A percentile compares a stretch with the other conserved stretches of the same genome.
Conservation (phyloP, 2,329 filamentous ascomycete species). For the Fusarium sp. region DNA sequence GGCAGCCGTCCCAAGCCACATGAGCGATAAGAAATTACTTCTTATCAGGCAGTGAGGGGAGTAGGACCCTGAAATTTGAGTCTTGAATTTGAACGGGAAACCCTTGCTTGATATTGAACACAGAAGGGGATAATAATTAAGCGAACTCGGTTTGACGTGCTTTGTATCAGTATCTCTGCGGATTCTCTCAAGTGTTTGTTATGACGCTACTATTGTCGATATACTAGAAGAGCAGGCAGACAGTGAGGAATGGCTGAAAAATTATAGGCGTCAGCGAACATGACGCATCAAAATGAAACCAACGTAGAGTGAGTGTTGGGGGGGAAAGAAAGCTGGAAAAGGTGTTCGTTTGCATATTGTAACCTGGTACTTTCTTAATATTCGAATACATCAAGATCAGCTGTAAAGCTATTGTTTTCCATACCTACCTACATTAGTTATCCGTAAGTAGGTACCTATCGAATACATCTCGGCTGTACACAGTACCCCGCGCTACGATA, state of each 20-base stretch:
- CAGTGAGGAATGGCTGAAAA: not conserved
- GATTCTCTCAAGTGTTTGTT: not conserved
- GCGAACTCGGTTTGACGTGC: not conserved
- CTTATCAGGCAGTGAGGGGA: conserved; percentile 19
- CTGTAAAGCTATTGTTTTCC: not conserved
- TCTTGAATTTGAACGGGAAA: not conserved
- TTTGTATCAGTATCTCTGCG: too few relatives aligned
- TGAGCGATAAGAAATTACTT: conserved; percentile 25
- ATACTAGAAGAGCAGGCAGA: not conserved
- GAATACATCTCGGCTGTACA: not conserved
- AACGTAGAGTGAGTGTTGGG: conserved; percentile 8
- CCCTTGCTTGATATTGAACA: not conserved
- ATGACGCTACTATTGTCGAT: not conserved
- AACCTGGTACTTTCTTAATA: not conserved
- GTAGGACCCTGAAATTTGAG: conserved; percentile 11
- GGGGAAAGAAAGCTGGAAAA: not conserved
- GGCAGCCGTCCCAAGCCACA: conserved; percentile 10
- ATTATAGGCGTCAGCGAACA: conserved; percentile 32
- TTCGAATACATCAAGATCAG: not conserved
- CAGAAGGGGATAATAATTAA: not conserved
- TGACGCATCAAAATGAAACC: conserved; percentile 39
- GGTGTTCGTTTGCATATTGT: not conserved
- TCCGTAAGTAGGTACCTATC: too few relatives aligned
- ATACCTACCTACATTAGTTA: not conserved
- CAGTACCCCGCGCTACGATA: conserved; percentile 43